A percentile compares a stretch with the other conserved stretches of the same genome.
Evolutionary conservation across 208 protist species (phyloP).

Genomic region (Leishmania tropica): DNA sequence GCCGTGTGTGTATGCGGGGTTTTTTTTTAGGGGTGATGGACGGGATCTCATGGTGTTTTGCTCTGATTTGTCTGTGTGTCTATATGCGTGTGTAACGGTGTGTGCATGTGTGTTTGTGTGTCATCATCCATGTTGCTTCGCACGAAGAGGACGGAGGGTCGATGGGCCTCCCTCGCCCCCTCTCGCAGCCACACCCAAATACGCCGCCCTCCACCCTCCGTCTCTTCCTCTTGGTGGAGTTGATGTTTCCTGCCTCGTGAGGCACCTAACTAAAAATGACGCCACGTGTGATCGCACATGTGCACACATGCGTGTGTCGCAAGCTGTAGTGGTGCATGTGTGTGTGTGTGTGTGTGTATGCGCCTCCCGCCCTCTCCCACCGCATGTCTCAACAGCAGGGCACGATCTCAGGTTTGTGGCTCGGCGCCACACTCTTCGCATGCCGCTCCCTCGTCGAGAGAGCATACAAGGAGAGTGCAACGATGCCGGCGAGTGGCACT

Average conservation of each 20-base stretch:
- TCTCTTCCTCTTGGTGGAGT: conserved; percentile 2
- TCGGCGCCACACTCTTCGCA: background rate
- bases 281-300: background rate
- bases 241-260: conserved; percentile 5
- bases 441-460: background rate
- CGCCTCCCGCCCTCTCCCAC: background rate
- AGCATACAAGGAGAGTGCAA: background rate
- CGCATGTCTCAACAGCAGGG: background rate
- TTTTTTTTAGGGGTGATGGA: background rate
- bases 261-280: background rate
- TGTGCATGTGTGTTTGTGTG: background rate
- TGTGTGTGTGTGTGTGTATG: background rate
- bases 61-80: background rate
- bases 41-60: background rate
- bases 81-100: background rate
- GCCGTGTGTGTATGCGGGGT: background rate
- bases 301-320: background rate
- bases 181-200: background rate
- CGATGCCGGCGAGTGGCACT: background rate
- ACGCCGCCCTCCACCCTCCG: background rate
- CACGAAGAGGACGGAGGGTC: background rate
- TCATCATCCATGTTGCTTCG: background rate
- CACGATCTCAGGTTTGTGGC: background rate
- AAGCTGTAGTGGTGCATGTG: background rate
- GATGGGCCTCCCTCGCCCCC: background rate